A percentile compares a stretch with the other conserved stretches of the same genome.
Conservation (phyloP, 2,329 filamentous ascomycete species). For the Cordyceps militaris region DNA sequence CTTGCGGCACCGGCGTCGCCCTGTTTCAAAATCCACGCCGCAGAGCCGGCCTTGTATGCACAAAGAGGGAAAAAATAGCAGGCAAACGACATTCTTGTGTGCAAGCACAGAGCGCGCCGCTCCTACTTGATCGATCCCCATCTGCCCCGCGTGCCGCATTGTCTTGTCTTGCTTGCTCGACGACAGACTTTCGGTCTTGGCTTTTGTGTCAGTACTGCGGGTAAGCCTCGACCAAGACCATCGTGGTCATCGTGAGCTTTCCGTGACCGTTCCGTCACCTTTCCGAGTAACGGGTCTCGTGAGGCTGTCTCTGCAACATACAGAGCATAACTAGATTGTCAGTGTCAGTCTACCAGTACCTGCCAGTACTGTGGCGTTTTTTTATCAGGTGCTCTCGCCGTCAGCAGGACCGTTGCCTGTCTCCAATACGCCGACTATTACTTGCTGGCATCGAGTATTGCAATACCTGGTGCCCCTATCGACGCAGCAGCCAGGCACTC, state of each 20-base stretch:
- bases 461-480: not conserved
- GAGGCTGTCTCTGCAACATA: not conserved
- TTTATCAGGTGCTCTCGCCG: not conserved
- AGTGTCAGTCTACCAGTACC: not conserved
- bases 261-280: not conserved
- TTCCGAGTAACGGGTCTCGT: not conserved
- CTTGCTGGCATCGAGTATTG: too few relatives aligned
- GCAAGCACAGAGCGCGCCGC: too few relatives aligned
- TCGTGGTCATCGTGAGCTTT: not conserved
- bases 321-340: too few relatives aligned
- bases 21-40: not conserved
- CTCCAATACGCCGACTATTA: too few relatives aligned
- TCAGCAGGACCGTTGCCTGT: too few relatives aligned
- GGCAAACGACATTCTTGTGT: too few relatives aligned
- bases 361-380: not conserved
- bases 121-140: not conserved
- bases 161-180: too few relatives aligned
- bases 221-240: not conserved
- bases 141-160: not conserved
- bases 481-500: not conserved
- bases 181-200: not conserved
- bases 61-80: too few relatives aligned
- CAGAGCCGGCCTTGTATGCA: too few relatives aligned
- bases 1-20: not conserved
- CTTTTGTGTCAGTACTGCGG: not conserved